Percentiles rank a stretch among this genome's conserved stretches.
Evolutionary conservation across 345 rosid species (phyloP).

Genomic region (Barbarea vulgaris): DNA sequence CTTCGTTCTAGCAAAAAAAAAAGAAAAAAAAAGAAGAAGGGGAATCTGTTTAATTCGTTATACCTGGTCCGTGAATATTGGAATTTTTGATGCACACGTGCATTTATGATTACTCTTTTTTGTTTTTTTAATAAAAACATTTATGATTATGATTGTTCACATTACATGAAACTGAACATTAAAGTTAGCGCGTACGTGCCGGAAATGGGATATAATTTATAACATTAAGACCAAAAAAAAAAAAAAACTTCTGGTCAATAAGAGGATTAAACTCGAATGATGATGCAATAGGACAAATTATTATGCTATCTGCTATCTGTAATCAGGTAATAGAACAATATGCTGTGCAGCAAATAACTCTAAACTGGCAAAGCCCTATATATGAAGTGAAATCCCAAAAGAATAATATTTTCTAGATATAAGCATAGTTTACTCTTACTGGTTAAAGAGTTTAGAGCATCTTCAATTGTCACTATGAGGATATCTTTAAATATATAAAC

Average conservation of each 20-base stretch:
- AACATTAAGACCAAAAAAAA: no score
- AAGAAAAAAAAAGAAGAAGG: background rate
- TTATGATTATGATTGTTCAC: no score
- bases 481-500: no score
- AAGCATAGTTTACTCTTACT: background rate
- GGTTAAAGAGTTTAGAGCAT: background rate
- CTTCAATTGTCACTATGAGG: no score
- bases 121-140: no score
- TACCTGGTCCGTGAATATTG: conserved; percentile 4
- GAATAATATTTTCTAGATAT: background rate
- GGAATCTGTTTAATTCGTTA: background rate
- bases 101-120: conserved; percentile 19
- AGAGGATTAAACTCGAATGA: no score
- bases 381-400: background rate
- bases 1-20: background rate
- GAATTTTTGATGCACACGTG: conserved; percentile 22
- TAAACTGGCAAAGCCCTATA: background rate
- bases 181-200: no score
- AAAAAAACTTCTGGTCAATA: no score
- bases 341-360: background rate
- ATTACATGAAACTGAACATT: background rate
- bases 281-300: no score
- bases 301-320: no score
- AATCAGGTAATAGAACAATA: background rate
- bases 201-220: no score